These are phyloP conservation scores for Ustilago bromivora DNA, from an alignment of 1,284 basidiomycete species.

Conservation along the genomic window DNA sequence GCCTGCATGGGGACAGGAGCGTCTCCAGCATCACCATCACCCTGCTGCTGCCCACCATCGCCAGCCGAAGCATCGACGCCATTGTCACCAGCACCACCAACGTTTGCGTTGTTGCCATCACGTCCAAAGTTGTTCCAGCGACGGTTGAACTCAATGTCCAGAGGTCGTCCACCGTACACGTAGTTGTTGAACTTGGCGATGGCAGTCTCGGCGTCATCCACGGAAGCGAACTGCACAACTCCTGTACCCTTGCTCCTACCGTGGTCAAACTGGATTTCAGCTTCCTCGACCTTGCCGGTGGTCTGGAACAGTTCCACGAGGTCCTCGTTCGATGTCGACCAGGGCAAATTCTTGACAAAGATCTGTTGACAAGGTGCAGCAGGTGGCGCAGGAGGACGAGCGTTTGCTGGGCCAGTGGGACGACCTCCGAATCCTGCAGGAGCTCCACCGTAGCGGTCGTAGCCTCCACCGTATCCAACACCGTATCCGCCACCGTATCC, in stretches of 20 bases:
- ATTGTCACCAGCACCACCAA: constrained; percentile 21
- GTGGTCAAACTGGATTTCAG: constrained; percentile 92
- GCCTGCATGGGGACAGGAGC: constrained; percentile 34
- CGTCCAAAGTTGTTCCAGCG: constrained; percentile 53
- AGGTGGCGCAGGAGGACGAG: constrained; percentile 35
- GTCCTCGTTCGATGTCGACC: constrained; percentile 99
- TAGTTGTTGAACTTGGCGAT: constrained; percentile 73
- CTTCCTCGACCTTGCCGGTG: constrained; percentile 90
- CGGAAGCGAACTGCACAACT: constrained; percentile 92
- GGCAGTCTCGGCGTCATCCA: constrained; percentile 89
- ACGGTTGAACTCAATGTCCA: constrained; percentile 63
- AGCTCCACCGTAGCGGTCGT: constrained; percentile 27
- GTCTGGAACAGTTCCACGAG: constrained; percentile 98
- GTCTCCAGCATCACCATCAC: constrained; percentile 15
- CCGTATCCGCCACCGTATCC: constrained; percentile 60
- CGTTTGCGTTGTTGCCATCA: constrained; percentile 21
- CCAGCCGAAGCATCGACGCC: constrained; percentile 23
- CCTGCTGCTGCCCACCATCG: constrained; percentile 13
- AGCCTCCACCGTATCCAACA: constrained; percentile 40
- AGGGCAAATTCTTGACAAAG: constrained; percentile 95
- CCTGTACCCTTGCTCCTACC: constrained; percentile 91
- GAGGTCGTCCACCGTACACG: constrained; percentile 61
- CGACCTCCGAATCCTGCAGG: constrained; percentile 22
- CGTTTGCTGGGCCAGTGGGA: constrained; percentile 15
- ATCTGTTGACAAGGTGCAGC: constrained; percentile 93